These are phyloP conservation scores for Aspergillus candidus DNA, from an alignment of 2,329 filamentous ascomycete species.

Conservation along the genomic window DNA sequence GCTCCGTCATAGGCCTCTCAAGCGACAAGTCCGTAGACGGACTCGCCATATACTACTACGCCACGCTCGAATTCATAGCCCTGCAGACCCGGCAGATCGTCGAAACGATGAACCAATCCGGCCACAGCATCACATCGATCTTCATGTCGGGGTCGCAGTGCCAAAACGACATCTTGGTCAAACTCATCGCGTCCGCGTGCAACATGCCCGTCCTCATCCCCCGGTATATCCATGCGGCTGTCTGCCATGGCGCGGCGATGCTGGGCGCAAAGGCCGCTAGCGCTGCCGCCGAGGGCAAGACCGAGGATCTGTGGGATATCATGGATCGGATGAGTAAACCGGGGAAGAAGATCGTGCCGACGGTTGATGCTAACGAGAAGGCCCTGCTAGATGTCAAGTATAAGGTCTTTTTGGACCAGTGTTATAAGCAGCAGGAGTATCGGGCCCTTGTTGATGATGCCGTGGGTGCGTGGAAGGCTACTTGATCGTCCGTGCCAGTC, in stretches of 20 bases:
- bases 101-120: conserved; percentile 83
- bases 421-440: conserved; percentile 76
- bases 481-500: conserved; percentile 1
- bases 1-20: conserved; percentile 77
- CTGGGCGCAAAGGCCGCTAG: conserved; percentile 95
- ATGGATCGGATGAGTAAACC: conserved; percentile 98
- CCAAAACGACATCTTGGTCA: conserved; percentile 89
- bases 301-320: conserved; percentile 87
- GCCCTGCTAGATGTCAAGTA: conserved; percentile 82
- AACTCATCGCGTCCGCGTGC: conserved; percentile 83
- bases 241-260: conserved; percentile 98
- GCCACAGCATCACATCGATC: conserved; percentile 82
- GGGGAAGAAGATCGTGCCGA: conserved; percentile 73
- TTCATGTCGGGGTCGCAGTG: conserved; percentile 99
- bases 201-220: conserved; percentile 90
- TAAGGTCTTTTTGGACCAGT: conserved; percentile 91
- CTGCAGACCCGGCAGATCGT: conserved; percentile 95
- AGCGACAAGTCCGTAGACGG: conserved; percentile 82
- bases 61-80: conserved; percentile 95
- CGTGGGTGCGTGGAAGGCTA: conserved; percentile 38
- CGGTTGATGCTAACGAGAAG: conserved; percentile 66
- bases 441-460: conserved; percentile 68
- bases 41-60: conserved; percentile 88
- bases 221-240: conserved; percentile 86
- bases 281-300: conserved; percentile 66